Conservation (phyloP, 176 grass and related monocot genomes). For the Ensete glaucum region DNA sequence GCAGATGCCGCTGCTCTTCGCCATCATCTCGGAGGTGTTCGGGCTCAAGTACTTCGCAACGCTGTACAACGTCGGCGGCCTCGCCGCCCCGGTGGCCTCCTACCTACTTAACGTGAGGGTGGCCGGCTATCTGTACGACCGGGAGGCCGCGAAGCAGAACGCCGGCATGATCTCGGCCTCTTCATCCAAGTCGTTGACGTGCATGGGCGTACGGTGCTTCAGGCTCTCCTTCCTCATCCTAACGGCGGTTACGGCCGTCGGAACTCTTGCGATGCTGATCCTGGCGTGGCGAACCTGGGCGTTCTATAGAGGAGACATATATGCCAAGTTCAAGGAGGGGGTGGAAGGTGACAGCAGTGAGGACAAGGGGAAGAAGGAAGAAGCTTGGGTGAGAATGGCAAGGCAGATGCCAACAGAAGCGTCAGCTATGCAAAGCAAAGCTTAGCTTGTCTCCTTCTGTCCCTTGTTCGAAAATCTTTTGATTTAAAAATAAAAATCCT, state of each 20-base stretch:
- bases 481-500: no score
- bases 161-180: not conserved
- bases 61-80: constrained; percentile 68
- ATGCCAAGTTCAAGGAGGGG: constrained; percentile 44
- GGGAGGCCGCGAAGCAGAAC: constrained; percentile 39
- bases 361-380: not conserved
- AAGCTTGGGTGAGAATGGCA: not conserved
- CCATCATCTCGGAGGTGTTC: constrained; percentile 74
- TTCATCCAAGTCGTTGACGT: constrained; percentile 26
- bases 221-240: constrained; percentile 48
- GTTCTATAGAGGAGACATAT: constrained; percentile 58
- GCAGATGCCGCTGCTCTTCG: constrained; percentile 65
- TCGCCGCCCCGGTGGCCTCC: constrained; percentile 53
- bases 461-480: no score
- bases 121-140: constrained; percentile 31
- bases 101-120: constrained; percentile 63
- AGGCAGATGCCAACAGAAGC: not conserved
- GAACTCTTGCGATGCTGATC: constrained; percentile 37
- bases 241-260: constrained; percentile 35
- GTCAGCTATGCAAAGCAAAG: not conserved
- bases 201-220: constrained; percentile 58
- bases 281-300: constrained; percentile 56
- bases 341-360: not conserved
- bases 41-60: constrained; percentile 89
- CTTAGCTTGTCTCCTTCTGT: not conserved